Base-by-base conservation (phyloP, 129 eudicot species). In the Flaveria sonorensis region DNA sequence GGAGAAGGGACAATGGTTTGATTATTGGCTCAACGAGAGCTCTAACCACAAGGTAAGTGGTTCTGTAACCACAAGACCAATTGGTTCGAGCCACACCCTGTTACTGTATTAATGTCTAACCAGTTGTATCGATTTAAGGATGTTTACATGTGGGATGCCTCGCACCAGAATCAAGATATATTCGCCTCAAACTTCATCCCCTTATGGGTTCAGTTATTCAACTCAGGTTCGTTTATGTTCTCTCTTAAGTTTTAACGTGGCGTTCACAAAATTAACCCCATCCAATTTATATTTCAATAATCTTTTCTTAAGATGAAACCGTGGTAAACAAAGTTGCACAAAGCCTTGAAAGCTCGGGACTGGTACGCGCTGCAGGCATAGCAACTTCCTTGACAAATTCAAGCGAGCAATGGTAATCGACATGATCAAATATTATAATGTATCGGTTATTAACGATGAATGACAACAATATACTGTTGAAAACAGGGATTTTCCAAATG, bases 401-500 rank as follows among this genome's bases (percentile, higher is more conserved):
- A 0, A 92, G 96, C 73, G 87, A 94, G 71, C 99, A 94, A 77
- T 94, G 99, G 99, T 89, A 77, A 79, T 21, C 14, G 14, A 30
- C 46, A 23, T 32, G 63, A 26, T 77, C 13, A 26, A 50, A 7
- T 26, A 75, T 28, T 18, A 0, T 21, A 8, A n/a, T 48, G n/a
- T 42, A 10, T 63, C 21, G 69, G 5, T 30, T 43, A 47, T 28
- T 11, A 40, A n/a, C 23, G 63, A 60, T 83, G 11, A 28, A 26
- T 70, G 4, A 52, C 21, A 30, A 30, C 0, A 32, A 28, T 32
- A 16, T 63, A 7, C 45, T 30, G 32, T 63, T 42, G 19, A 24
- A 46, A 76, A 83, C 81, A 94, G 99, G 99, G 99, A 94, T 74
- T 89, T 84, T 87, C 99, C 99, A 2, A 94, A 94, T 70, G 99